phyloP scores from a whole-genome alignment of 2,329 filamentous ascomycete species.

The Colletotrichum musae region DNA sequence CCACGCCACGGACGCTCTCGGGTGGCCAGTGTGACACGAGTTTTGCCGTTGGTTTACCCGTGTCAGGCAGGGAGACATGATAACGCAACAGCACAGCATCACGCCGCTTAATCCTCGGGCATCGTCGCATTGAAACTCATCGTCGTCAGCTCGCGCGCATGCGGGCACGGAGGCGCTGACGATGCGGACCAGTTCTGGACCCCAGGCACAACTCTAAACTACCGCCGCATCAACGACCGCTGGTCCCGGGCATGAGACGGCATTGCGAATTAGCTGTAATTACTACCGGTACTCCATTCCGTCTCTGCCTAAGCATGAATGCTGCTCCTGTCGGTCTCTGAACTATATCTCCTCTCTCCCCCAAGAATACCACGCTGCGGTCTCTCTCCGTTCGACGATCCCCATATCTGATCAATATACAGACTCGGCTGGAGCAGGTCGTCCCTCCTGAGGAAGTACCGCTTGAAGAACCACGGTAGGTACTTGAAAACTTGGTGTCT shows the following conservation, averaged over 20 bases:
- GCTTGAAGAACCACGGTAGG: constrained; percentile 53
- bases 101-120: neutral
- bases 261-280: neutral
- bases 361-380: neutral
- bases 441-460: constrained; percentile 44
- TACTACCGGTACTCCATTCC: too few species aligned
- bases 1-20: neutral
- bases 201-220: constrained; percentile 1
- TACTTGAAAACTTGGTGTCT: constrained; percentile 52
- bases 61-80: neutral
- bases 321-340: constrained; percentile 19
- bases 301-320: constrained; percentile 14
- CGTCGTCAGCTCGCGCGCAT: constrained; percentile 1
- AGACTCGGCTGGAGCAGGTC: constrained; percentile 50
- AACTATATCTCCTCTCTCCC: constrained; percentile 6
- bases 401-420: constrained; percentile 53
- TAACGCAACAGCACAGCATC: too few species aligned
- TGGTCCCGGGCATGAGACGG: neutral
- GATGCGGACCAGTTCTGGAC: constrained; percentile 11
- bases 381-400: constrained; percentile 9
- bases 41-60: constrained; percentile 6
- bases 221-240: neutral
- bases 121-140: constrained; percentile 2
- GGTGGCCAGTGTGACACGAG: neutral
- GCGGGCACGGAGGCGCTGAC: neutral